Evolutionary conservation across 2,329 filamentous ascomycete species (phyloP).

Genomic region (Capronia epimyces): DNA sequence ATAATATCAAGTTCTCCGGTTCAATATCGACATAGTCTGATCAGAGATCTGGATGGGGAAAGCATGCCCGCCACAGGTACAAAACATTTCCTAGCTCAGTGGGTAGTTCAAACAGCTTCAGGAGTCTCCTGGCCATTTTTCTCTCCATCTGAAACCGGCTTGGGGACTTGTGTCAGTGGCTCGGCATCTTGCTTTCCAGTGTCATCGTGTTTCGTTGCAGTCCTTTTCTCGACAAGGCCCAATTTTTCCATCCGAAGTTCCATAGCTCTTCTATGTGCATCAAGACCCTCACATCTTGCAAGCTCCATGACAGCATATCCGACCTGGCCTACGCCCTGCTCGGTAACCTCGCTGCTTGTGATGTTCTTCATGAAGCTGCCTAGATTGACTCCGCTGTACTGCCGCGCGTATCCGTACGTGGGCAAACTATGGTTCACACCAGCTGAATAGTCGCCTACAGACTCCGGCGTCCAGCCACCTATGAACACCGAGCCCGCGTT

Average conservation of each 20-base stretch:
- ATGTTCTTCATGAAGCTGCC: conserved; percentile 97
- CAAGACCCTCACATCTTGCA: conserved; percentile 86
- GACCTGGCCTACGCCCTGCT: conserved; percentile 77
- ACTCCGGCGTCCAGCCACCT: conserved; percentile 93
- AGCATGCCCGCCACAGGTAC: too few relatives aligned
- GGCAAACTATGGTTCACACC: conserved; percentile 96
- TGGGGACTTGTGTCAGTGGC: neutral
- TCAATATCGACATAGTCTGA: too few relatives aligned
- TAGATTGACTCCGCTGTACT: conserved; percentile 96
- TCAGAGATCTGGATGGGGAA: too few relatives aligned
- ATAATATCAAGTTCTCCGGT: too few relatives aligned
- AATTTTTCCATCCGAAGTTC: conserved; percentile 54
- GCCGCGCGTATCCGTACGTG: conserved; percentile 95
- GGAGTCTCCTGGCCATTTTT: neutral
- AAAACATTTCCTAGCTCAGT: too few relatives aligned
- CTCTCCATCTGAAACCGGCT: neutral
- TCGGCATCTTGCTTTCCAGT: neutral
- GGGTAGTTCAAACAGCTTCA: neutral
- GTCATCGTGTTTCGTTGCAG: neutral
- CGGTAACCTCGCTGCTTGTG: conserved; percentile 84
- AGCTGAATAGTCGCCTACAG: conserved; percentile 94
- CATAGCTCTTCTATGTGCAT: conserved; percentile 78
- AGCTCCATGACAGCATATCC: conserved; percentile 89
- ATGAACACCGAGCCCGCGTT: conserved; percentile 97
- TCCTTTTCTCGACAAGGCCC: conserved; percentile 17